Conservation (phyloP, 2,329 filamentous ascomycete genomes). For the Coleophoma cylindrospora region DNA sequence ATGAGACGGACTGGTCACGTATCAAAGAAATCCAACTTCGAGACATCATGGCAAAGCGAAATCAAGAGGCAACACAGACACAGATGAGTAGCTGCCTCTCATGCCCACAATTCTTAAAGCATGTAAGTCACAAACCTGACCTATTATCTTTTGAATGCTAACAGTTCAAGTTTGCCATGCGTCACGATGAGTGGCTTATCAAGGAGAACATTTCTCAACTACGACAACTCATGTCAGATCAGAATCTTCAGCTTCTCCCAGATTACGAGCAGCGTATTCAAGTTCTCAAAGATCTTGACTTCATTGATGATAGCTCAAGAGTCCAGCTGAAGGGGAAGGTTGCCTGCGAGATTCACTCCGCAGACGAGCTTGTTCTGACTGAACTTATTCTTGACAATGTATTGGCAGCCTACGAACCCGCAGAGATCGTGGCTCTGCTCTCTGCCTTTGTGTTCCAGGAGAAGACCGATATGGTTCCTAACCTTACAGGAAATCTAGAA, state of each 20-base stretch:
- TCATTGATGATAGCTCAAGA: conserved; percentile 80
- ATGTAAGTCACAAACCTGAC: conserved; percentile 51
- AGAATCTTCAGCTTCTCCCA: conserved; percentile 90
- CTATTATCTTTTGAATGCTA: not conserved
- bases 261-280: conserved; percentile 95
- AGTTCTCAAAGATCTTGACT: conserved; percentile 85
- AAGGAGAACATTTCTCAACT: conserved; percentile 88
- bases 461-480: conserved; percentile 80
- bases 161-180: conserved; percentile 73
- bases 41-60: conserved; percentile 71
- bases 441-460: conserved; percentile 98
- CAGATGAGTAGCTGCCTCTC: conserved; percentile 58
- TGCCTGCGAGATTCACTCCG: conserved; percentile 95
- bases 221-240: conserved; percentile 86
- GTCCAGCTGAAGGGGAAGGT: conserved; percentile 98
- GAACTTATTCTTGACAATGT: conserved; percentile 97
- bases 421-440: conserved; percentile 91
- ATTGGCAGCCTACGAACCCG: conserved; percentile 88
- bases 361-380: conserved; percentile 91
- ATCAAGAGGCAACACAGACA: conserved; percentile 56
- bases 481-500: conserved; percentile 76
- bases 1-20: conserved; percentile 76
- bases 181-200: conserved; percentile 94
- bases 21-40: conserved; percentile 80
- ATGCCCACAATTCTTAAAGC: conserved; percentile 80